A percentile compares a stretch with the other conserved stretches of the same genome.
phyloP scores from a whole-genome alignment of 306 rosid species.

The Vicia faba region DNA sequence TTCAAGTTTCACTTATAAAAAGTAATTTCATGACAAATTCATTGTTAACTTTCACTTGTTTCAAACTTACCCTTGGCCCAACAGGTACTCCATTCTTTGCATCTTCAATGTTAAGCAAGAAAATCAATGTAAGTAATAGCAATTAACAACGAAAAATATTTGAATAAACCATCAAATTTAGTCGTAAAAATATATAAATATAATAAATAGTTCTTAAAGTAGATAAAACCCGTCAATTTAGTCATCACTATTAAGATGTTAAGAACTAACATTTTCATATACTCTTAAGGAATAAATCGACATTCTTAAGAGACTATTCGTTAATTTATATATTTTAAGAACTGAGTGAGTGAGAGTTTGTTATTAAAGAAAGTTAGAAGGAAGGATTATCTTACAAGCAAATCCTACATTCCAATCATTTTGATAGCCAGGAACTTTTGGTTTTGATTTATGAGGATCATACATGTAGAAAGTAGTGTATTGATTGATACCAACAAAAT shows the following conservation, averaged over 20 bases:
- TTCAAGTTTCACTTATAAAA: slow-evolving; percentile 1
- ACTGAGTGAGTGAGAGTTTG: not conserved
- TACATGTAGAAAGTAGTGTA: slow-evolving; percentile 75
- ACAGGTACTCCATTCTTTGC: slow-evolving; percentile 76
- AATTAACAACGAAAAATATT: not conserved
- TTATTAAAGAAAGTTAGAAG: not conserved
- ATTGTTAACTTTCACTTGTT: slow-evolving; percentile 9
- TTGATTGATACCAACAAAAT: slow-evolving; percentile 83
- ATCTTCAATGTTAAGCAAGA: slow-evolving; percentile 50
- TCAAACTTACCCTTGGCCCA: slow-evolving; percentile 71
- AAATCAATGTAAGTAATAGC: slow-evolving; percentile 7
- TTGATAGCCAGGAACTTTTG: slow-evolving; percentile 73
- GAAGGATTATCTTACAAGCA: slow-evolving; percentile 62
- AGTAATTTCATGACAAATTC: slow-evolving; percentile 16
- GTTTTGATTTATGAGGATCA: slow-evolving; percentile 55
- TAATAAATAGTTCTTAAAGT: not conserved
- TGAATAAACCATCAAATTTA: not conserved
- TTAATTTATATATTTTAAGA: not conserved
- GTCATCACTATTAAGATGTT: not conserved
- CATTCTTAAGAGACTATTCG: too few relatives aligned
- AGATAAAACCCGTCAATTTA: not conserved
- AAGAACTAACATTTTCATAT: too few relatives aligned
- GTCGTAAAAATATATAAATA: not conserved
- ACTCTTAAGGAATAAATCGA: too few relatives aligned
- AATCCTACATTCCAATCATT: slow-evolving; percentile 84